A percentile compares a stretch with the other conserved stretches of the same genome.
phyloP scores from a whole-genome alignment of 768 basidiomycete genomes.

The Amylocystis lapponica region DNA sequence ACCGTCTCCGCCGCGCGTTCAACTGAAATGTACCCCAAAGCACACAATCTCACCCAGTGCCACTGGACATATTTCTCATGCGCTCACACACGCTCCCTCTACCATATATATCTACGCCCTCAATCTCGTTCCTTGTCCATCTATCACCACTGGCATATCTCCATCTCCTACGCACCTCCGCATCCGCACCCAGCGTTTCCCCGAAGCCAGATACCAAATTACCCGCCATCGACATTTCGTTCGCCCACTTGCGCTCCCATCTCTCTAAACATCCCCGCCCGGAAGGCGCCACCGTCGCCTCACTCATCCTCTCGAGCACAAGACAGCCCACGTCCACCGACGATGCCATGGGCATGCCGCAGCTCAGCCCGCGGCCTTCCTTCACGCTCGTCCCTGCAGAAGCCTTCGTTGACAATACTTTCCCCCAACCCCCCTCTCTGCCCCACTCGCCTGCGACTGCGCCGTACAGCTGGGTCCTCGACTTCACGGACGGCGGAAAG shows the following conservation, averaged over 20 bases:
- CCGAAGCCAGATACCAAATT: conserved; percentile 17
- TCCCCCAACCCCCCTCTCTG: conserved; percentile 37
- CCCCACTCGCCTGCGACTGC: conserved; percentile 22
- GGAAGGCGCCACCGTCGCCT: conserved; percentile 52
- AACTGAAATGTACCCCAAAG: not conserved
- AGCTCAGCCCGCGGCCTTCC: conserved; percentile 37
- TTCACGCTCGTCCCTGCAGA: conserved; percentile 46
- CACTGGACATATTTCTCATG: conserved; percentile 68
- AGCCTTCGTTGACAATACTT: conserved; percentile 44
- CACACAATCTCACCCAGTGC: conserved; percentile 29
- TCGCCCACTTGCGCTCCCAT: conserved; percentile 39
- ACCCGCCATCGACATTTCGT: conserved; percentile 47
- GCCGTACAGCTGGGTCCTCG: conserved; percentile 54
- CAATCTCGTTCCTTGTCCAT: conserved; percentile 67
- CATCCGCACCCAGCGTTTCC: conserved; percentile 19
- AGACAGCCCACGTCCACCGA: conserved; percentile 35
- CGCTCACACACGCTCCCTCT: conserved; percentile 64
- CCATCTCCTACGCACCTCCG: conserved; percentile 41
- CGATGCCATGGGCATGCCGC: conserved; percentile 14
- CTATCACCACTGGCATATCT: conserved; percentile 69
- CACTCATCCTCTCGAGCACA: conserved; percentile 35
- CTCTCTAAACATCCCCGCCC: conserved; percentile 33
- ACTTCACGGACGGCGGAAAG: conserved; percentile 55
- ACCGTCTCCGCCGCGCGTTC: not conserved
- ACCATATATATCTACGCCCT: conserved; percentile 64